A percentile compares a stretch with the other conserved stretches of the same genome.
Conservation (phyloP, 768 basidiomycete genomes). For the Naganishia vaughanmartiniae region DNA sequence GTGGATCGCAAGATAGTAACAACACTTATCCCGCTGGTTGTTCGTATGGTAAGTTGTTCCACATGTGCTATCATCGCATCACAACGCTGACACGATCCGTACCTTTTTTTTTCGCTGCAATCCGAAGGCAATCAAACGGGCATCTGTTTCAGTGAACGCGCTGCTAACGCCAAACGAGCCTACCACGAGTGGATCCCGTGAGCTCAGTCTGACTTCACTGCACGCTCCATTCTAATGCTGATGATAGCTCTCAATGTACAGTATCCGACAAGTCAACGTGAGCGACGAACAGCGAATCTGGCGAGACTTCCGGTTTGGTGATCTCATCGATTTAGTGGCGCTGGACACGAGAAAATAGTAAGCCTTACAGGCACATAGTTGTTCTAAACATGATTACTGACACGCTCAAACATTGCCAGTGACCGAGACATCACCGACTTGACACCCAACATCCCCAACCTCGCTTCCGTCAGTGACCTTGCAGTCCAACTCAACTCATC, state of each 20-base stretch:
- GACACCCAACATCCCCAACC: slow-evolving; percentile 61
- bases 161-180: slow-evolving; percentile 58
- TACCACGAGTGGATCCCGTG: slow-evolving; percentile 47
- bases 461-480: slow-evolving; percentile 55
- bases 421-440: slow-evolving; percentile 63
- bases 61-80: background rate
- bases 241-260: slow-evolving; percentile 54
- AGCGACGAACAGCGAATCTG: slow-evolving; percentile 63
- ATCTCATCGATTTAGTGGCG: slow-evolving; percentile 63
- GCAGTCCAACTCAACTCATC: slow-evolving; percentile 52
- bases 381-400: background rate
- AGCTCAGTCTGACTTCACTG: background rate
- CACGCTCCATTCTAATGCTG: no score
- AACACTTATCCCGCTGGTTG: slow-evolving; percentile 53
- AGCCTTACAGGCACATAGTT: background rate
- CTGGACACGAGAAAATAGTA: slow-evolving; percentile 59
- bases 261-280: slow-evolving; percentile 60
- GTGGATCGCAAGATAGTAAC: slow-evolving; percentile 61
- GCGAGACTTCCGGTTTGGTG: slow-evolving; percentile 65
- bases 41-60: slow-evolving; percentile 16
- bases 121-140: slow-evolving; percentile 53
- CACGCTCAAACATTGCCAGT: slow-evolving; percentile 51
- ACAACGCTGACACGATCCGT: background rate
- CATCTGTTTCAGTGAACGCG: slow-evolving; percentile 63
- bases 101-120: background rate